Base-by-base conservation (phyloP, 257 asterid species). In the Rhazya stricta region DNA sequence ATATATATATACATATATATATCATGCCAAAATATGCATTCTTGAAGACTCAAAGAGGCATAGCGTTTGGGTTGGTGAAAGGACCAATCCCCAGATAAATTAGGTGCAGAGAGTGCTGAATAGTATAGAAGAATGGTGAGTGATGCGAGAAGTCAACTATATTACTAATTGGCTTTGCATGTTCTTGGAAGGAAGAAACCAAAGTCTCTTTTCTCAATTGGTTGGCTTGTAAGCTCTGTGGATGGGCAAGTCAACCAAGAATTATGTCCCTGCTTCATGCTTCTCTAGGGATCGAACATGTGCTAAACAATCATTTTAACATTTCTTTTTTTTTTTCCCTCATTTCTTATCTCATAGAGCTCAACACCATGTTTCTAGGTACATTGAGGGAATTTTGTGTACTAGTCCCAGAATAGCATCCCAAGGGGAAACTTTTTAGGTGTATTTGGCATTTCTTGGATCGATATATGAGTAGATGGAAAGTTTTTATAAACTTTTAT, bases 121-220 rank as follows among this genome's bases (percentile, higher is more conserved):
- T 11, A 0, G 21, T 39, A 34, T 0, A 18, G 51, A 21, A 45
- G 71, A 70, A 32, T 71, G 46, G 43, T 16, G 34, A 34, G 46
- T 71, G 74, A 50, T 34, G 30, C 62, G 15, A 53, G 65, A 71
- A 41, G 45, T 57, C 75, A 71, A 29, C 66, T n/a, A n/a, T n/a
- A n/a, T n/a, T 7, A 53, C 21, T 70, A 30, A 32, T 69, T 16
- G 43, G 68, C 42, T 3, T 30, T 29, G 9, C 68, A 15, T 5
- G 19, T 27, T 60, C 66, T 60, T 60, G 7, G 67, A 29, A 11
- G 10, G 15, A 6, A 8, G 50, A 25, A 58, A 18, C 65, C 65
- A 27, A 56, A 25, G 2, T 43, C 58, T 15, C 12, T 6, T 25
- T 21, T 50, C 30, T 30, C 43, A 2, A 9, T 7, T 70, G 42